phyloP scores from a whole-genome alignment of 495 filamentous ascomycete species.

The Neurospora terricola region DNA sequence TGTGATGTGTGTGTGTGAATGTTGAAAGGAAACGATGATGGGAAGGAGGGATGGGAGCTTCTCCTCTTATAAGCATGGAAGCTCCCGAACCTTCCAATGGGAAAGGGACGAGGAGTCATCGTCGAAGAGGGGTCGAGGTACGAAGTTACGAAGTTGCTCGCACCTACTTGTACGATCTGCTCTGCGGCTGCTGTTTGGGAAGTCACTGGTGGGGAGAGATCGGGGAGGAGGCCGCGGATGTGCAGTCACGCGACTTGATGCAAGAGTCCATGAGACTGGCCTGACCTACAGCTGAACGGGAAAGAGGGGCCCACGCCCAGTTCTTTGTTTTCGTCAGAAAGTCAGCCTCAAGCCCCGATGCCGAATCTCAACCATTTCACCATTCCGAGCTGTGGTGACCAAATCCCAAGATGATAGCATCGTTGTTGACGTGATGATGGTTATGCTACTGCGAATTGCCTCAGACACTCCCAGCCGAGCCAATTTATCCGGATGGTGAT shows the following conservation, averaged over 20 bases:
- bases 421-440: not conserved
- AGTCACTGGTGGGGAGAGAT: slow-evolving; percentile 1
- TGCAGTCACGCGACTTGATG: slow-evolving; percentile 25
- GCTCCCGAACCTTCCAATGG: slow-evolving; percentile 1
- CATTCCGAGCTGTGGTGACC: not conserved
- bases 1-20: slow-evolving; percentile 7
- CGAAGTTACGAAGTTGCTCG: not conserved
- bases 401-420: not conserved
- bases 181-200: not conserved
- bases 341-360: not conserved
- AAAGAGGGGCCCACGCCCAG: not conserved
- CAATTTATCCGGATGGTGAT: slow-evolving; percentile 16
- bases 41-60: slow-evolving; percentile 11
- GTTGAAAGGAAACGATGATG: slow-evolving; percentile 7
- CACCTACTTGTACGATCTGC: slow-evolving; percentile 1
- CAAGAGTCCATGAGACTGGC: slow-evolving; percentile 15
- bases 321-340: too few relatives aligned
- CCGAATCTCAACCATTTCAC: not conserved
- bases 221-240: slow-evolving; percentile 11
- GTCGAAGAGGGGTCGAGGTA: not conserved
- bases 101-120: not conserved
- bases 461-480: not conserved
- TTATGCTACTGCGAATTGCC: not conserved
- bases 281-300: slow-evolving; percentile 5
- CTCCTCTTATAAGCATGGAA: slow-evolving; percentile 13